phyloP scores from a whole-genome alignment of 257 asterid genomes.

The Salvia splendens region DNA sequence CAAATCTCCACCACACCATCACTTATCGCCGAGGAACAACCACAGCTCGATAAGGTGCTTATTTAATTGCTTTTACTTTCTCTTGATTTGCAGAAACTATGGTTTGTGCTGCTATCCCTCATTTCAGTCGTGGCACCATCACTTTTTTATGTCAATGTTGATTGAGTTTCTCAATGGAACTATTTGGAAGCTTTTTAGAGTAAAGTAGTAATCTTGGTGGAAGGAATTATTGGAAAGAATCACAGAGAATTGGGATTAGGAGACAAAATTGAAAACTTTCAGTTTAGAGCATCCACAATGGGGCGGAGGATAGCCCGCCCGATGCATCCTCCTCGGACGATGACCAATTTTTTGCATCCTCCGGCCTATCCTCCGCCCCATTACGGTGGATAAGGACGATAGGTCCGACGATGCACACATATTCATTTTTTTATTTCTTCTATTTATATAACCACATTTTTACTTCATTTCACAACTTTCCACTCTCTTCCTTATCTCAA shows the following conservation, averaged over 20 bases:
- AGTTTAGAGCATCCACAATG: too few relatives aligned
- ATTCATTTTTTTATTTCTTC: too few relatives aligned
- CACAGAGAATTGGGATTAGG: background rate
- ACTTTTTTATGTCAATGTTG: background rate
- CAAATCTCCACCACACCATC: conserved; percentile 38
- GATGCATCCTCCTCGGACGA: too few relatives aligned
- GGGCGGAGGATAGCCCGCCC: too few relatives aligned
- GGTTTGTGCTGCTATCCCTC: background rate
- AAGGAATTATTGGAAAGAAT: background rate
- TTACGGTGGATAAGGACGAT: too few relatives aligned
- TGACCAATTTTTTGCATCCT: too few relatives aligned
- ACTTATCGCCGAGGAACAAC: conserved; percentile 40
- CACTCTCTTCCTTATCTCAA: too few relatives aligned
- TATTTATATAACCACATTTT: too few relatives aligned
- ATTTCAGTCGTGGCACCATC: too few relatives aligned
- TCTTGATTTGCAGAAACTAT: background rate
- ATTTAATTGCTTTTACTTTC: background rate
- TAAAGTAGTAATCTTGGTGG: background rate
- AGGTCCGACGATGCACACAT: too few relatives aligned
- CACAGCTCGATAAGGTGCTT: conserved; percentile 38
- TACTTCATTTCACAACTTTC: too few relatives aligned
- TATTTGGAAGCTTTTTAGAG: background rate
- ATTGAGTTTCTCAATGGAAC: background rate
- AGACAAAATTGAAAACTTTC: background rate
- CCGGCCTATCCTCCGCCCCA: too few relatives aligned